Percentiles rank a stretch among this genome's conserved stretches.
Conservation (phyloP, 441 rosid genomes). For the Pelargonium myrrhifolium region DNA sequence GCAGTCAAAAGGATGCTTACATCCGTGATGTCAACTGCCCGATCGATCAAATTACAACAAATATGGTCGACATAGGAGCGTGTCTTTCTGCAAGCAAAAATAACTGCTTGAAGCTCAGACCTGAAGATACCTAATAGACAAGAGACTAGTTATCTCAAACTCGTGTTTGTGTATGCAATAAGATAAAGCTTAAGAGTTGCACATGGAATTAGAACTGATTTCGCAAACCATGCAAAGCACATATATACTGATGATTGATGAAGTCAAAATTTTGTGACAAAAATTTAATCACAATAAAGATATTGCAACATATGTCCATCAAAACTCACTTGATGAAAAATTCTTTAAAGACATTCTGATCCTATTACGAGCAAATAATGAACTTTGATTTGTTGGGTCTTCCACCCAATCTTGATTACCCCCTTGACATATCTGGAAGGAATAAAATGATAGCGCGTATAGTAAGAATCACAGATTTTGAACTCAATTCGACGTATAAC, state of each 20-base stretch:
- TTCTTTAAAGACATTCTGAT: conserved; percentile 61
- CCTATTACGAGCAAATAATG: conserved; percentile 73
- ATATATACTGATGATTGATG: not conserved
- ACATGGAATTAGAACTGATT: conserved; percentile 1
- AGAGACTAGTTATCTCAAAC: conserved; percentile 18
- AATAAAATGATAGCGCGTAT: not conserved
- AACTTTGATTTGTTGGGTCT: conserved; percentile 77
- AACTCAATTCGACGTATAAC: not conserved
- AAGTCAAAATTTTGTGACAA: conserved; percentile 8
- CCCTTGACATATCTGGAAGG: conserved; percentile 60
- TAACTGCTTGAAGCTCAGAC: conserved; percentile 58
- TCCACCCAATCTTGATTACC: conserved; percentile 64
- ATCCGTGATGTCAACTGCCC: conserved; percentile 46
- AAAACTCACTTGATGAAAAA: conserved; percentile 53
- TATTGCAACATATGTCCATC: not conserved
- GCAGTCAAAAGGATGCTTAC: conserved; percentile 35
- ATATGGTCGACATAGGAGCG: conserved; percentile 55
- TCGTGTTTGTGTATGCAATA: conserved; percentile 13
- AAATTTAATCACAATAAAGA: no score
- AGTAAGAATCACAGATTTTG: not conserved
- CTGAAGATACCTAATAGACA: conserved; percentile 46
- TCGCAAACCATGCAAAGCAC: not conserved
- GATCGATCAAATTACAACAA: conserved; percentile 44
- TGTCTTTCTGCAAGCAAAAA: conserved; percentile 63
- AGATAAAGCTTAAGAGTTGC: conserved; percentile 1